phyloP scores from a whole-genome alignment of 495 filamentous ascomycete genomes.

The Glutinoglossum americanum region DNA sequence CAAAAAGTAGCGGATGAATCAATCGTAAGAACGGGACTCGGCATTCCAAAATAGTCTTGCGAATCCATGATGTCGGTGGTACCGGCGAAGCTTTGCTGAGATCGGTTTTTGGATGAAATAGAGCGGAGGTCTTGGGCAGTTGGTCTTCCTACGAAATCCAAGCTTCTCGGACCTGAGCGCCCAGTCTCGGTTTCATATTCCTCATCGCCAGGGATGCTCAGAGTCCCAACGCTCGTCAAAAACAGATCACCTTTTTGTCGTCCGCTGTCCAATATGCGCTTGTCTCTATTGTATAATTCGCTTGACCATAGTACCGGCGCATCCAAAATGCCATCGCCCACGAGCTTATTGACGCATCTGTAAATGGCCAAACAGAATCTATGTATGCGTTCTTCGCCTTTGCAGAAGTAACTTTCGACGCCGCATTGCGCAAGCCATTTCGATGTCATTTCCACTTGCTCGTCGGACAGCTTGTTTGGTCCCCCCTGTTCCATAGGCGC shows the following conservation, averaged over 20 bases:
- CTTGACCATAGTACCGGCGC: slow-evolving; percentile 86
- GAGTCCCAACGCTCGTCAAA: slow-evolving; percentile 25
- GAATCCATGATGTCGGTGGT: slow-evolving; percentile 42
- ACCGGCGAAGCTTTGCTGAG: slow-evolving; percentile 36
- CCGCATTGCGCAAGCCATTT: slow-evolving; percentile 66
- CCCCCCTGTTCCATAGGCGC: slow-evolving; percentile 69
- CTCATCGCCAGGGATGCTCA: slow-evolving; percentile 26
- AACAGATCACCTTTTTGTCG: slow-evolving; percentile 31
- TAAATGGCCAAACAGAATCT: slow-evolving; percentile 83
- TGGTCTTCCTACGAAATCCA: slow-evolving; percentile 15
- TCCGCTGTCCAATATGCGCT: slow-evolving; percentile 48
- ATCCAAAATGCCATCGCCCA: slow-evolving; percentile 68
- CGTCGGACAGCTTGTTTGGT: slow-evolving; percentile 86
- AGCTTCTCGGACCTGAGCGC: slow-evolving; percentile 17
- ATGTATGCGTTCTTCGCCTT: slow-evolving; percentile 87
- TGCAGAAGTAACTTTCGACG: slow-evolving; percentile 75
- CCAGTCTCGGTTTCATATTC: slow-evolving; percentile 17
- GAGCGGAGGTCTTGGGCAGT: slow-evolving; percentile 28
- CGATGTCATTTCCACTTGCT: slow-evolving; percentile 69
- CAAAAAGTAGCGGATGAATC: slow-evolving; percentile 72
- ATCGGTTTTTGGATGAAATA: slow-evolving; percentile 31
- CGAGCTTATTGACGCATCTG: slow-evolving; percentile 64
- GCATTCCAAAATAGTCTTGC: slow-evolving; percentile 43
- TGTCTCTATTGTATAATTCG: slow-evolving; percentile 64
- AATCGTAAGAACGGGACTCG: slow-evolving; percentile 47